These are phyloP conservation scores for Fusarium sp. DNA, from an alignment of 2,329 filamentous ascomycete genomes.

Conservation along the genomic window DNA sequence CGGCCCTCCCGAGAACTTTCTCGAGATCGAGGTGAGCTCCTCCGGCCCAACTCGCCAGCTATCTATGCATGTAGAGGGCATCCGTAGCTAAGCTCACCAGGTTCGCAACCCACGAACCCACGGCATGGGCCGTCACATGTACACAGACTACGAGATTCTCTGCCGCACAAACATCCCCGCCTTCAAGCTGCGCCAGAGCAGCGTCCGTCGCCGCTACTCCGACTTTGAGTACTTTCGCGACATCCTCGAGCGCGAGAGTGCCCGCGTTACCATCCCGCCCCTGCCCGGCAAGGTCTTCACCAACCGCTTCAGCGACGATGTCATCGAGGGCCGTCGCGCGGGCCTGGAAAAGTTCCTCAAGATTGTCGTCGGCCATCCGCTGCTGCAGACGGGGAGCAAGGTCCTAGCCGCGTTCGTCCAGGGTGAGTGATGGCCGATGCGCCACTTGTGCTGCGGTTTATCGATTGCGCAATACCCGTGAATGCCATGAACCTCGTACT, in stretches of 20 bases:
- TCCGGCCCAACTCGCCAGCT: neutral
- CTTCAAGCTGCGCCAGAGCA: conserved; percentile 93
- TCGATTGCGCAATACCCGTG: too few species aligned
- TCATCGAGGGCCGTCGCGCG: conserved; percentile 94
- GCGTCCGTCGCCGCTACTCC: conserved; percentile 93
- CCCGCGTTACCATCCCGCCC: conserved; percentile 94
- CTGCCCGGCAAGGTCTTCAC: conserved; percentile 98
- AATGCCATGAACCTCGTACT: conserved; percentile 12
- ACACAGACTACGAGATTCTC: conserved; percentile 98
- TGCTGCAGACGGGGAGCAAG: conserved; percentile 97
- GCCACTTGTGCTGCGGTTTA: conserved; percentile 14
- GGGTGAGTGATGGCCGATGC: conserved; percentile 67
- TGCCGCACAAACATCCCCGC: conserved; percentile 99
- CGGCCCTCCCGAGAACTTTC: conserved; percentile 97
- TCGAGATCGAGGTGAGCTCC: conserved; percentile 89
- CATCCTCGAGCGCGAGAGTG: conserved; percentile 95
- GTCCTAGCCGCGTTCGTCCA: conserved; percentile 97
- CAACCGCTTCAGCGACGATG: conserved; percentile 97
- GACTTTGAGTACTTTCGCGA: conserved; percentile 99
- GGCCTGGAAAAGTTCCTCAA: conserved; percentile 96
- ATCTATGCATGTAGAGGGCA: neutral
- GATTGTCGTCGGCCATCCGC: conserved; percentile 96
- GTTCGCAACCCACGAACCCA: conserved; percentile 95
- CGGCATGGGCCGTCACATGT: conserved; percentile 95
- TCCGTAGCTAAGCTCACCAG: conserved; percentile 60